Evolutionary conservation across 495 filamentous ascomycete genomes (phyloP).

Genomic region (Trichoderma asperelloides): DNA sequence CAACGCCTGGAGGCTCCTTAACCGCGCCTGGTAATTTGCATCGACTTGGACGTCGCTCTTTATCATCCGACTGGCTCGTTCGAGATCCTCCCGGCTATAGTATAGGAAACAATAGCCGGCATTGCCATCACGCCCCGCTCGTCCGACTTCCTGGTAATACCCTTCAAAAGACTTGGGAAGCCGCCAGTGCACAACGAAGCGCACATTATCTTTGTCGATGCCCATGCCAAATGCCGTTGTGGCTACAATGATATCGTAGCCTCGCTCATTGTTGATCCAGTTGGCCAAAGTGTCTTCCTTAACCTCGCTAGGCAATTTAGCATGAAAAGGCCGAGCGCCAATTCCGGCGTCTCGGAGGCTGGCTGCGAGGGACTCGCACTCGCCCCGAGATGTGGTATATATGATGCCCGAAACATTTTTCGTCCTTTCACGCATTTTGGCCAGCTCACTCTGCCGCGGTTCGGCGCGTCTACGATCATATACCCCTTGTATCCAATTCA

Average conservation of each 20-base stretch:
- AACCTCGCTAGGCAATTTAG: conserved; percentile 48
- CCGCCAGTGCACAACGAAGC: conserved; percentile 91
- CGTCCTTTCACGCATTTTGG: conserved; percentile 39
- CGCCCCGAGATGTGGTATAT: conserved; percentile 71
- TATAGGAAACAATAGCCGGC: conserved; percentile 80
- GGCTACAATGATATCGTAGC: conserved; percentile 86
- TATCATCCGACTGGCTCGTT: conserved; percentile 55
- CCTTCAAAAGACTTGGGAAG: conserved; percentile 89
- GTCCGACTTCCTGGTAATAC: conserved; percentile 90
- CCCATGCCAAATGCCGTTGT: conserved; percentile 98
- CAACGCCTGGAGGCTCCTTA: conserved; percentile 46
- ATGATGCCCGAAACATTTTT: conserved; percentile 75
- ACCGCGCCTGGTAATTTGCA: conserved; percentile 28
- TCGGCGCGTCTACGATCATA: conserved; percentile 52
- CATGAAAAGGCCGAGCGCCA: conserved; percentile 64
- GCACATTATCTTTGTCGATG: conserved; percentile 88
- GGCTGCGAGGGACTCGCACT: conserved; percentile 65
- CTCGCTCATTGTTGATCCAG: conserved; percentile 66
- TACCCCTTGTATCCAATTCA: conserved; percentile 63
- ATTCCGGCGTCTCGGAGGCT: conserved; percentile 52
- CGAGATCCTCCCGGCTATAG: conserved; percentile 75
- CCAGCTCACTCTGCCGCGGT: conserved; percentile 40
- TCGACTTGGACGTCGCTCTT: conserved; percentile 28
- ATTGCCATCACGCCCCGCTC: conserved; percentile 82
- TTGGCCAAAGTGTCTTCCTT: conserved; percentile 56